Conservation (phyloP, 2,329 filamentous ascomycete species). For the Alternaria sp. region DNA sequence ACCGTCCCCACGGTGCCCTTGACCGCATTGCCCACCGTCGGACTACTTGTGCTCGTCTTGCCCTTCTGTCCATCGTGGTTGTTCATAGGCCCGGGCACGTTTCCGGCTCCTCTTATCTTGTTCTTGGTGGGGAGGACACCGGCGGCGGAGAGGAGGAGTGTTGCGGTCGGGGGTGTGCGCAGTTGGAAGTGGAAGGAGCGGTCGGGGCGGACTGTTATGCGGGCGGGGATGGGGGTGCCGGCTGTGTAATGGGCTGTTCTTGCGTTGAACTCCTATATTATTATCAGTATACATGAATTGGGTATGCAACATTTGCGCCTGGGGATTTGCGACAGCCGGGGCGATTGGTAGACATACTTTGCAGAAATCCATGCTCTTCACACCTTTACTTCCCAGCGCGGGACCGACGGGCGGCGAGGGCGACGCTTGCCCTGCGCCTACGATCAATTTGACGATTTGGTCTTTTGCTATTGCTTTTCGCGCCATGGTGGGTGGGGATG, state of each 20-base stretch:
- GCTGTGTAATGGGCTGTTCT: slow-evolving; percentile 81
- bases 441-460: slow-evolving; percentile 90
- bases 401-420: slow-evolving; percentile 96
- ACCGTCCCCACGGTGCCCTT: slow-evolving; percentile 82
- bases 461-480: slow-evolving; percentile 47
- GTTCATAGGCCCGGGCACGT: slow-evolving; percentile 55
- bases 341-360: slow-evolving; percentile 47
- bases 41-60: slow-evolving; percentile 38
- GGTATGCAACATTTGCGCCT: too few relatives aligned
- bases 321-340: too few relatives aligned
- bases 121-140: slow-evolving; percentile 77
- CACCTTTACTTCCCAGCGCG: slow-evolving; percentile 93
- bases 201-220: slow-evolving; percentile 90
- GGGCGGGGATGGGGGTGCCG: slow-evolving; percentile 87
- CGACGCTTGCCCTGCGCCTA: slow-evolving; percentile 92
- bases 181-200: slow-evolving; percentile 92
- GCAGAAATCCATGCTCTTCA: slow-evolving; percentile 99
- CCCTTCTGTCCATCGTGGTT: slow-evolving; percentile 49
- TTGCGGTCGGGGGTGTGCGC: slow-evolving; percentile 92
- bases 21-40: slow-evolving; percentile 64
- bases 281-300: not conserved
- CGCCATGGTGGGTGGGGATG: slow-evolving; percentile 37
- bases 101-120: slow-evolving; percentile 73
- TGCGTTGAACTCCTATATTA: slow-evolving; percentile 90
- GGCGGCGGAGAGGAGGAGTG: slow-evolving; percentile 83